These are phyloP conservation scores for Thecaphora thlaspeos DNA, from an alignment of 1,284 basidiomycete species.

Conservation along the genomic window DNA sequence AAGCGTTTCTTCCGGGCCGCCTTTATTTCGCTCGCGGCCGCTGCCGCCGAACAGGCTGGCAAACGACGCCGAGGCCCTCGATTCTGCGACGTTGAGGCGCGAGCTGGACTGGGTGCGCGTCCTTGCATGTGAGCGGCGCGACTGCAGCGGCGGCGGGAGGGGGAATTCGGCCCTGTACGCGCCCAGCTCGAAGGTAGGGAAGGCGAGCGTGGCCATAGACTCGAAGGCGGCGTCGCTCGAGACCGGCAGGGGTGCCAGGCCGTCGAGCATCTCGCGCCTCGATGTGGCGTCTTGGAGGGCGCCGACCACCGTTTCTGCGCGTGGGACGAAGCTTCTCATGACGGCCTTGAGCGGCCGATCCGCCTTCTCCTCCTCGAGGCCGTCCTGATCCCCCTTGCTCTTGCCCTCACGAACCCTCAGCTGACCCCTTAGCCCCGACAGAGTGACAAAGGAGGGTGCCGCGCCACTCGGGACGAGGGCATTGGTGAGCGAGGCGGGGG, in stretches of 20 bases:
- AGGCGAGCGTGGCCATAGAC: conserved; percentile 2
- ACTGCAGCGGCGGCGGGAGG: conserved; percentile 66
- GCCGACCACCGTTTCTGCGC: conserved; percentile 66
- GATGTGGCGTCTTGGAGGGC: conserved; percentile 65
- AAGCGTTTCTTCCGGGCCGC: not conserved
- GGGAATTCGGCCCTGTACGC: conserved; percentile 65
- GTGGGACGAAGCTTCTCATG: conserved; percentile 68
- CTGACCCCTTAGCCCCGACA: conserved; percentile 75
- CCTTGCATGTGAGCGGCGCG: conserved; percentile 18
- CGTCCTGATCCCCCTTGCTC: no score
- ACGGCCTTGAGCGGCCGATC: conserved; percentile 58
- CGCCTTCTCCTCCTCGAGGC: conserved; percentile 60
- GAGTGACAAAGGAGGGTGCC: conserved; percentile 62
- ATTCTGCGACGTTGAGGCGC: conserved; percentile 8
- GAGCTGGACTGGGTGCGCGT: conserved; percentile 12
- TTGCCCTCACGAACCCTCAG: conserved; percentile 60
- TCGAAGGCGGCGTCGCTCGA: conserved; percentile 43
- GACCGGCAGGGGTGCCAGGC: conserved; percentile 60
- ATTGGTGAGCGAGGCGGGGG: conserved; percentile 62
- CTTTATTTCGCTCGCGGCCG: conserved; percentile 11
- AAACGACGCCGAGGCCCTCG: conserved; percentile 25
- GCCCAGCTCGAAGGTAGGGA: conserved; percentile 7
- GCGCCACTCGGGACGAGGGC: conserved; percentile 59
- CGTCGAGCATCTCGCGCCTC: conserved; percentile 61
- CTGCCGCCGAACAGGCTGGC: conserved; percentile 32